These are phyloP conservation scores for Gracilaria vermiculophylla DNA, from an alignment of 23 red algal species.

Conservation along the genomic window DNA sequence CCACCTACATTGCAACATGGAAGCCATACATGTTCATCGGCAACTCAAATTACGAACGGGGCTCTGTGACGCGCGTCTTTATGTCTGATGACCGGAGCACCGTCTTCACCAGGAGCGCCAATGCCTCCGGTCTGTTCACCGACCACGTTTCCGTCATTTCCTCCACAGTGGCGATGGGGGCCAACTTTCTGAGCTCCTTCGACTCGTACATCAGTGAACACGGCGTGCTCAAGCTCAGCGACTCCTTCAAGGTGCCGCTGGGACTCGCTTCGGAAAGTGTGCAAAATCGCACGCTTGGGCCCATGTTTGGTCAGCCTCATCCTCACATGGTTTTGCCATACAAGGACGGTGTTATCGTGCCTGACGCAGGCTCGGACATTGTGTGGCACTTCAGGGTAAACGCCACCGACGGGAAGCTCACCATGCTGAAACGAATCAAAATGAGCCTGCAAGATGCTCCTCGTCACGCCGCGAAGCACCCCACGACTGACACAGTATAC, in stretches of 20 bases:
- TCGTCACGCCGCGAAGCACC: constrained; percentile 40
- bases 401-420: constrained; percentile 12
- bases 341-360: constrained; percentile 36
- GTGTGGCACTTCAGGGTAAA: constrained; percentile 36
- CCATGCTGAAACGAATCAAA: constrained; percentile 1
- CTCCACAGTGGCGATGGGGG: neutral
- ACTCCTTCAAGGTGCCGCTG: constrained; percentile 23
- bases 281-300: neutral
- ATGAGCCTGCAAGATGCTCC: constrained; percentile 35
- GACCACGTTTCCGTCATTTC: constrained; percentile 23
- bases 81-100: neutral
- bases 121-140: neutral
- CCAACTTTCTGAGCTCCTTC: constrained; percentile 24
- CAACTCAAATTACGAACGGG: neutral
- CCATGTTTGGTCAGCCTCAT: constrained; percentile 20
- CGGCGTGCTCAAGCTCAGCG: constrained; percentile 1
- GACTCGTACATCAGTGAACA: constrained; percentile 26
- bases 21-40: constrained; percentile 19
- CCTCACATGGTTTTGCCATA: constrained; percentile 61
- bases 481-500: constrained; percentile 22
- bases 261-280: constrained; percentile 25
- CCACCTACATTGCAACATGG: constrained; percentile 27
- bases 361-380: constrained; percentile 41
- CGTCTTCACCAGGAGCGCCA: neutral
- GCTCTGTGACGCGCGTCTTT: constrained; percentile 13